phyloP scores from a whole-genome alignment of 2,329 filamentous ascomycete species.

The Thelonectria rubi region DNA sequence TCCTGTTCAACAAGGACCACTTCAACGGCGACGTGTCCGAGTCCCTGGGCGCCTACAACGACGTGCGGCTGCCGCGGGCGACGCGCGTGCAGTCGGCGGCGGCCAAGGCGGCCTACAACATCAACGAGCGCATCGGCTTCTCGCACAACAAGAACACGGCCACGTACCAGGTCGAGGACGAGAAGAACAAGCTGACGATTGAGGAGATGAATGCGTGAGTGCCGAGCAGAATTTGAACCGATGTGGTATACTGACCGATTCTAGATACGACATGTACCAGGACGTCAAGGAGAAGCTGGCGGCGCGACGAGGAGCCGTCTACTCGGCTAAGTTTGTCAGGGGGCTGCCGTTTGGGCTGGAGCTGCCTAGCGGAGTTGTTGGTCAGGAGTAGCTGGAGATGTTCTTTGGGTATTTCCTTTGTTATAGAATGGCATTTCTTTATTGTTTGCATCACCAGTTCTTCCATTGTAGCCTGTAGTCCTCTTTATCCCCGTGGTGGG shows the following conservation, averaged over 20 bases:
- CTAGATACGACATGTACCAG: constrained; percentile 66
- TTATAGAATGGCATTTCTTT: background rate
- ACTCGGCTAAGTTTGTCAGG: constrained; percentile 12
- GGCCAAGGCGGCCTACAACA: constrained; percentile 67
- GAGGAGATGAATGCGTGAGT: constrained; percentile 74
- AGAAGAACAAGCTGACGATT: constrained; percentile 70
- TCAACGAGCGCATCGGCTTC: constrained; percentile 72
- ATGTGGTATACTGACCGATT: too few species aligned
- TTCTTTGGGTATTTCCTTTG: constrained; percentile 10
- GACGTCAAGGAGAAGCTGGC: constrained; percentile 62
- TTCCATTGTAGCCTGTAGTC: too few species aligned
- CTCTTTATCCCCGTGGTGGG: too few species aligned
- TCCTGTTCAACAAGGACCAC: constrained; percentile 62
- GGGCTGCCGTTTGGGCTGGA: constrained; percentile 21
- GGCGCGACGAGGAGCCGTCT: constrained; percentile 11
- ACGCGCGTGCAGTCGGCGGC: constrained; percentile 66
- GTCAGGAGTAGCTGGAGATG: constrained; percentile 6
- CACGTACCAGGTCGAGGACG: constrained; percentile 69
- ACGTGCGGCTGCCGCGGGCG: constrained; percentile 62
- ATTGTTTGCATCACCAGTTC: too few species aligned
- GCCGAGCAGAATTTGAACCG: too few species aligned
- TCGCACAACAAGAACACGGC: constrained; percentile 65
- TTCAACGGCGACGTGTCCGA: constrained; percentile 59
- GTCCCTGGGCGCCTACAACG: constrained; percentile 59
- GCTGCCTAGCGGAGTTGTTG: constrained; percentile 20